Base-by-base conservation (phyloP, 1,284 basidiomycete genomes). In the Laetiporus sulphureus region DNA sequence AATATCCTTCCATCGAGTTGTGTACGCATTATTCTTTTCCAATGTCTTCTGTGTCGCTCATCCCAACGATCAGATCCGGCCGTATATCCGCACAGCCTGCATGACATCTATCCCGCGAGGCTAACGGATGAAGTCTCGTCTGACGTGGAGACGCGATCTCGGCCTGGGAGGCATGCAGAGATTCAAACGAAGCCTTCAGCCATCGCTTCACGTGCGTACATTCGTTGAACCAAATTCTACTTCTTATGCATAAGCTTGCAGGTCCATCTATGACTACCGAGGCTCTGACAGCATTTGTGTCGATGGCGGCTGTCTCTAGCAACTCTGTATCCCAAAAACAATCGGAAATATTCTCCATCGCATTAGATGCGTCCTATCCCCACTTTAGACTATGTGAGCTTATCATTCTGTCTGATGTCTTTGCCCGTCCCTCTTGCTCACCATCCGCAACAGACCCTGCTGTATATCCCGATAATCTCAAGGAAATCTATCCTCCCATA, bases 21-120 rank as follows among this genome's bases (percentile, higher is more conserved):
- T 38, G 41, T 43, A 31, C 13, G 41, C 36, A 5, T 5, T 24
- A 5, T 4, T n/a, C n/a, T n/a, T n/a, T n/a, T n/a, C n/a, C n/a
- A n/a, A n/a, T n/a, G n/a, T 18, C 16, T 21, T 25, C 24, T 23
- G 15, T n/a, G 8, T 40, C 15, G 8, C 15, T 18, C 32, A 12
- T 34, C 30, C 8, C 13, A 18, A 12, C 5, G 19, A 38, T 3
- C 30, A 53, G 55, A 56, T 36, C 50, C 45, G 25, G 43, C 48
- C 7, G 49, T 55, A 18, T 57, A 55, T 34, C 54, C 56, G 3
- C 47, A 47, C 27, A 42, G 18, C 34, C 30, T 48, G n/a, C 12
- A 35, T n/a, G 35, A 43, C 12, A 40, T 52, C 35, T 50, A 50
- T 38, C 46, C 50, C 5, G 10, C 32, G 36, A 18, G 13, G 24